These are phyloP conservation scores for Agaricus subrufescens DNA, from an alignment of 768 basidiomycete genomes.

Conservation along the genomic window DNA sequence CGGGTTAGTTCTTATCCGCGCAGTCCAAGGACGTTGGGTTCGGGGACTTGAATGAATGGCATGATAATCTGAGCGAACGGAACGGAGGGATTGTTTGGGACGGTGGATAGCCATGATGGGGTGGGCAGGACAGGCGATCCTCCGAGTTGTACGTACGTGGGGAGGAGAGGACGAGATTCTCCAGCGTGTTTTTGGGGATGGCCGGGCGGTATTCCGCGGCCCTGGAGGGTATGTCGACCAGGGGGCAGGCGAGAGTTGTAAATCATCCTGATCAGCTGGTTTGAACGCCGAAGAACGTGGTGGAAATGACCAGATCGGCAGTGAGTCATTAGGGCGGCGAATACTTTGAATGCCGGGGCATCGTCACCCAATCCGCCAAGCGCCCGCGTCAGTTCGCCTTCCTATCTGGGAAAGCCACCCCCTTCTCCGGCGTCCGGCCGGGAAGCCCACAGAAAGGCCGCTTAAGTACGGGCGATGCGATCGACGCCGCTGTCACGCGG, in stretches of 20 bases:
- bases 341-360: constrained; percentile 7
- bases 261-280: constrained; percentile 11
- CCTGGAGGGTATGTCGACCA: not conserved
- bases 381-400: constrained; percentile 8
- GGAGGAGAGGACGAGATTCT: not conserved
- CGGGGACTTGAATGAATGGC: constrained; percentile 14
- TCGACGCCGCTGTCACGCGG: constrained; percentile 5
- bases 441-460: not conserved
- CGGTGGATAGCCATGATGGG: constrained; percentile 9
- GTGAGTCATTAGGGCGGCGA: constrained; percentile 12
- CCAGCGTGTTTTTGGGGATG: not conserved
- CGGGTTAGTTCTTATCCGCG: constrained; percentile 13
- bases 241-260: not conserved
- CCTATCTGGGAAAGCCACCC: constrained; percentile 1
- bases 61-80: constrained; percentile 5
- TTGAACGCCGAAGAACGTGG: constrained; percentile 16
- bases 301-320: constrained; percentile 20
- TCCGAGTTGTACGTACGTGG: constrained; percentile 2
- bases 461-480: constrained; percentile 6
- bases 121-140: constrained; percentile 6
- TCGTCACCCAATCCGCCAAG: constrained; percentile 1
- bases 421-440: constrained; percentile 8
- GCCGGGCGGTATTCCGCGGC: not conserved
- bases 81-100: constrained; percentile 3
- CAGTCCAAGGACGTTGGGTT: constrained; percentile 13